Conservation (phyloP, 2,329 filamentous ascomycete species). For the Myrmaecium sp. region DNA sequence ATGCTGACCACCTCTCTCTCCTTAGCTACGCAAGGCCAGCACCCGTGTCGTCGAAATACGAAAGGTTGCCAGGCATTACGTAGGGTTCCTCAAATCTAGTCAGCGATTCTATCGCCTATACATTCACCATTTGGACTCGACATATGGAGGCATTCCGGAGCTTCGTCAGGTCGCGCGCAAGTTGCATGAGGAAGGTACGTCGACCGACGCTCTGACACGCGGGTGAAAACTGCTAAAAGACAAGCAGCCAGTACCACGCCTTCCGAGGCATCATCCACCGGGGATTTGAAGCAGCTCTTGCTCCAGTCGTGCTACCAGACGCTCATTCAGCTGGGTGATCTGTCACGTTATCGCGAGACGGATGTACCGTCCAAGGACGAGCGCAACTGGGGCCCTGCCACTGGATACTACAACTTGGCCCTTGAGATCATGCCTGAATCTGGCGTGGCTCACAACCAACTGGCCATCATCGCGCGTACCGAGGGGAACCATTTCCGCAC, state of each 20-base stretch:
- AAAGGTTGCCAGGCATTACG: constrained; percentile 67
- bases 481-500: constrained; percentile 67
- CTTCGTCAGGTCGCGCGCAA: constrained; percentile 37
- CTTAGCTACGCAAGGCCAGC: constrained; percentile 32
- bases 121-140: constrained; percentile 55
- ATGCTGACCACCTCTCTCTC: constrained; percentile 1
- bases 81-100: constrained; percentile 70
- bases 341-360: constrained; percentile 67
- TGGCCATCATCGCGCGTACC: constrained; percentile 68
- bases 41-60: constrained; percentile 47
- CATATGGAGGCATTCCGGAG: constrained; percentile 39
- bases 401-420: constrained; percentile 74
- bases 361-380: constrained; percentile 45
- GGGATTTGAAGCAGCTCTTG: constrained; percentile 40
- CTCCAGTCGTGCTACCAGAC: constrained; percentile 64
- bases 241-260: constrained; percentile 15
- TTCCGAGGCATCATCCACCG: constrained; percentile 20
- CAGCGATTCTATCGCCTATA: constrained; percentile 80
- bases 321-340: constrained; percentile 73
- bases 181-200: constrained; percentile 20
- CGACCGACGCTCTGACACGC: constrained; percentile 1
- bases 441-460: constrained; percentile 75
- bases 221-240: constrained; percentile 22
- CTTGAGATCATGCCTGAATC: constrained; percentile 60
- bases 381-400: constrained; percentile 60